Conservation (phyloP, 495 filamentous ascomycete genomes). For the Penicillium cosmopolitanum region DNA sequence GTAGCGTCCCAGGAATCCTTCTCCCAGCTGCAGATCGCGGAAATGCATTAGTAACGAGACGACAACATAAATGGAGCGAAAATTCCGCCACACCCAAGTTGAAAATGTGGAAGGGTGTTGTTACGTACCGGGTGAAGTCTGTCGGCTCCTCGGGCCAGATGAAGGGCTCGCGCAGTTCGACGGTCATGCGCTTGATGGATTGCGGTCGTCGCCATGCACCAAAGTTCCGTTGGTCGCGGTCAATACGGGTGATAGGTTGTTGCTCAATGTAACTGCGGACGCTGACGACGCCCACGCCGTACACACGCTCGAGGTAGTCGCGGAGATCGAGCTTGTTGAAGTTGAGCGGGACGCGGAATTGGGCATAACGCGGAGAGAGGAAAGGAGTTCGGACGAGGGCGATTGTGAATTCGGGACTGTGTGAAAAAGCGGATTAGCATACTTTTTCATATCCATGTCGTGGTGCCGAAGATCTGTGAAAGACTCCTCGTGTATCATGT, state of each 20-base stretch:
- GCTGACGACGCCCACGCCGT: constrained; percentile 65
- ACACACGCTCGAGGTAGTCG: constrained; percentile 82
- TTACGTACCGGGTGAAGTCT: constrained; percentile 58
- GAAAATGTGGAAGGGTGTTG: not conserved
- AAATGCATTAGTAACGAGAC: constrained; percentile 12
- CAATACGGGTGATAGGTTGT: constrained; percentile 54
- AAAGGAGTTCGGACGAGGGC: constrained; percentile 72
- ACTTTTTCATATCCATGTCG: not conserved
- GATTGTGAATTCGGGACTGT: constrained; percentile 77
- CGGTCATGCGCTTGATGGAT: constrained; percentile 85
- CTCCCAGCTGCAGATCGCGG: constrained; percentile 50
- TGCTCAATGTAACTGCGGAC: constrained; percentile 82
- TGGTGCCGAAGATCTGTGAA: not conserved
- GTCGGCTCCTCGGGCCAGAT: constrained; percentile 73
- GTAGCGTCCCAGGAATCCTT: constrained; percentile 45
- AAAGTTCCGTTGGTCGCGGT: constrained; percentile 43
- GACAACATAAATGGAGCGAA: not conserved
- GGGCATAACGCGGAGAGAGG: constrained; percentile 75
- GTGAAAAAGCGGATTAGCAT: not conserved
- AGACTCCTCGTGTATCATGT: not conserved
- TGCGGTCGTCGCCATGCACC: constrained; percentile 59
- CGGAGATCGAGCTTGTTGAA: constrained; percentile 91
- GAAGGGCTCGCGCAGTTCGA: constrained; percentile 82
- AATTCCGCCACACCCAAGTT: not conserved
- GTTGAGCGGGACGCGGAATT: constrained; percentile 81